A percentile compares a stretch with the other conserved stretches of the same genome.
phyloP scores from a whole-genome alignment of 106 monocot species.

The Phalaenopsis equestris region DNA sequence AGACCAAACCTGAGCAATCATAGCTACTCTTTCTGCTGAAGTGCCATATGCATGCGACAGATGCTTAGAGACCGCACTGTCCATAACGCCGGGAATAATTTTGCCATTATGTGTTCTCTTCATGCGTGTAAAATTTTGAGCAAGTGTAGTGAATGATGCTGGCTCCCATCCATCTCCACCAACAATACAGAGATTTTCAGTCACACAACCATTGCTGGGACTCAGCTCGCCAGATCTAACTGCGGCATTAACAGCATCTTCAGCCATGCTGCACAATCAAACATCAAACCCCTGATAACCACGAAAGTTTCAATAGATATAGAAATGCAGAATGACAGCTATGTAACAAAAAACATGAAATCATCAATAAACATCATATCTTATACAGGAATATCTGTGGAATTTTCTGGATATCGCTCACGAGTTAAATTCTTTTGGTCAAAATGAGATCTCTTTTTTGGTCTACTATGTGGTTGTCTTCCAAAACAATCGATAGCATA shows the following conservation, averaged over 20 bases:
- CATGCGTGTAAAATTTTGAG: constrained; percentile 84
- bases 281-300: neutral
- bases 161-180: constrained; percentile 87
- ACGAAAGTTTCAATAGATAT: neutral
- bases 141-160: constrained; percentile 71
- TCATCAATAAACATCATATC: neutral
- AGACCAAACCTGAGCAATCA: constrained; percentile 75
- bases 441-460: neutral
- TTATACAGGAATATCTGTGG: neutral
- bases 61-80: constrained; percentile 76
- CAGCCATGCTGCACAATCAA: constrained; percentile 75
- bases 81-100: constrained; percentile 83
- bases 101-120: constrained; percentile 69
- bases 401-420: neutral
- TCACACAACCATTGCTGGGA: constrained; percentile 68
- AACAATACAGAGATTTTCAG: constrained; percentile 52
- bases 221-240: constrained; percentile 83
- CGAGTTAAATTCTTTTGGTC: neutral
- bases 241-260: constrained; percentile 93
- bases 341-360: neutral
- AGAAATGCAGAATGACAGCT: neutral
- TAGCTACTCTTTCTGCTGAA: constrained; percentile 69
- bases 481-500: neutral
- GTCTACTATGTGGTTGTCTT: neutral
- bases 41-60: constrained; percentile 90